phyloP scores from a whole-genome alignment of 2,329 filamentous ascomycete genomes.

The Calcarisporium arbuscula region DNA sequence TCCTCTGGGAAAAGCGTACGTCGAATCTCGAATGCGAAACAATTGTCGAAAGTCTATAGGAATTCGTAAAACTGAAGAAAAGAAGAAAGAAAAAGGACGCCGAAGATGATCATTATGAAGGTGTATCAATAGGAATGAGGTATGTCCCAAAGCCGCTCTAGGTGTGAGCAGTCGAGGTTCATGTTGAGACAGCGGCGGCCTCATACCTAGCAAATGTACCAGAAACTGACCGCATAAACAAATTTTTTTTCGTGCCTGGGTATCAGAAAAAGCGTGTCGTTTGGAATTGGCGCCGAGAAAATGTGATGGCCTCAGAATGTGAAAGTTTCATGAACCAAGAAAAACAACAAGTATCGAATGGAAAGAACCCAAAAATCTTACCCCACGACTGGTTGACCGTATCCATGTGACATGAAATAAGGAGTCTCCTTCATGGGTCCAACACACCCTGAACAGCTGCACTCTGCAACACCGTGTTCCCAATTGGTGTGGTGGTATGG shows the following conservation, averaged over 20 bases:
- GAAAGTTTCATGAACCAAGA: too few species aligned
- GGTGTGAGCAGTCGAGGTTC: neutral
- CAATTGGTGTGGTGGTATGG: slow-evolving; percentile 41
- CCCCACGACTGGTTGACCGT: slow-evolving; percentile 51
- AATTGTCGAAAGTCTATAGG: too few species aligned
- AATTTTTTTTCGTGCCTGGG: slow-evolving; percentile 32
- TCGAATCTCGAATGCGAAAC: too few species aligned
- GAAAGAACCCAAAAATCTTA: slow-evolving; percentile 23
- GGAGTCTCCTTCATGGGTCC: slow-evolving; percentile 38
- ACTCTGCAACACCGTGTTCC: slow-evolving; percentile 45
- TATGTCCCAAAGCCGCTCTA: neutral
- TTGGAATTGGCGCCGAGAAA: too few species aligned
- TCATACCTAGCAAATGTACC: slow-evolving; percentile 12
- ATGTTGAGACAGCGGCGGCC: neutral
- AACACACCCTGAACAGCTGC: slow-evolving; percentile 41
- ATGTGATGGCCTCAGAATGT: too few species aligned
- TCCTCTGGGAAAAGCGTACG: too few species aligned
- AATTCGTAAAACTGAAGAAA: too few species aligned
- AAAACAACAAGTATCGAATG: slow-evolving; percentile 1
- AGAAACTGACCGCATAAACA: slow-evolving; percentile 19
- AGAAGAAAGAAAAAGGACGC: slow-evolving; percentile 16
- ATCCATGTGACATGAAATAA: slow-evolving; percentile 44
- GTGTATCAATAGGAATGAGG: slow-evolving; percentile 16
- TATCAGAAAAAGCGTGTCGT: slow-evolving; percentile 32
- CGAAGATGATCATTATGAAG: slow-evolving; percentile 28